Percentiles rank a stretch among this genome's conserved stretches.
Conservation (phyloP, 1,284 basidiomycete genomes). For the Entoloma clypeatum region DNA sequence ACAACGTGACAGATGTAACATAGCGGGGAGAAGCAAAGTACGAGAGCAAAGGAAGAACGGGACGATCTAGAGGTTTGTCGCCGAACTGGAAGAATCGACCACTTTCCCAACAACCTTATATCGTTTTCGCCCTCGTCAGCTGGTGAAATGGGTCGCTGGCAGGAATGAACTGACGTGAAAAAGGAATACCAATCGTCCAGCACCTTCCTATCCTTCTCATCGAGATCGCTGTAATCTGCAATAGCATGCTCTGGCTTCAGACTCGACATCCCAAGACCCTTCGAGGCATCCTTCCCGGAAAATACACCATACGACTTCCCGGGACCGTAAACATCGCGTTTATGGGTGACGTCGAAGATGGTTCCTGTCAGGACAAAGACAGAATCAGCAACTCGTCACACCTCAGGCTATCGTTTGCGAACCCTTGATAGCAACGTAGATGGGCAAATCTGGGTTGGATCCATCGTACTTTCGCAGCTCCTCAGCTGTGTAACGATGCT, state of each 20-base stretch:
- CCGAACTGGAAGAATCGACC: conserved; percentile 19
- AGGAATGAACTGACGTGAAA: conserved; percentile 37
- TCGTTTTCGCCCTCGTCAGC: too few relatives aligned
- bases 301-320: conserved; percentile 71
- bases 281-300: conserved; percentile 89
- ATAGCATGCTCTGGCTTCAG: conserved; percentile 87
- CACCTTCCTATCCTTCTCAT: conserved; percentile 76
- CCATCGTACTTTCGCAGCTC: conserved; percentile 74
- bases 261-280: conserved; percentile 81
- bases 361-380: conserved; percentile 52
- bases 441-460: conserved; percentile 56
- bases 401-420: conserved; percentile 9
- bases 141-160: not conserved
- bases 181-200: conserved; percentile 90
- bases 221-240: conserved; percentile 79
- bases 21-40: too few relatives aligned
- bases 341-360: conserved; percentile 81
- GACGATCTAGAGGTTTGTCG: too few relatives aligned
- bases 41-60: too few relatives aligned
- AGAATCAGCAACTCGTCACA: conserved; percentile 1
- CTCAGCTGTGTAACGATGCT: conserved; percentile 70
- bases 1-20: too few relatives aligned
- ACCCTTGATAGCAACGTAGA: conserved; percentile 91
- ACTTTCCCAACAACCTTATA: conserved; percentile 77
- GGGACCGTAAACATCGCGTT: conserved; percentile 78